Conservation (phyloP, 331 rosid genomes). For the Acacia concinna region DNA sequence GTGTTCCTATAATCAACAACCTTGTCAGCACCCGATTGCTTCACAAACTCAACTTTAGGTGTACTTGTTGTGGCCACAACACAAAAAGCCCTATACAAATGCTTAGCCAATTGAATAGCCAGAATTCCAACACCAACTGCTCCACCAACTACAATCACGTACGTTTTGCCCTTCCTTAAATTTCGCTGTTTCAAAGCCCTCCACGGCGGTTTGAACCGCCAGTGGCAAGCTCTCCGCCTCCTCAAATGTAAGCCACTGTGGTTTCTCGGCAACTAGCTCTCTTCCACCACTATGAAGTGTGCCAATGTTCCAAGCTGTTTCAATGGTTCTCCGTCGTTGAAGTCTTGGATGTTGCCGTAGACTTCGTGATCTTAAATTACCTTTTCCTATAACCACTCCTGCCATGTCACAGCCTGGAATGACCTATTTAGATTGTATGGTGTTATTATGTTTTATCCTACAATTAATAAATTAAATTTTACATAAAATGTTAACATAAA, state of each 20-base stretch:
- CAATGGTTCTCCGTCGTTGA: slow-evolving; percentile 24
- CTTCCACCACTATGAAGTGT: slow-evolving; percentile 46
- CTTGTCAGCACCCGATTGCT: slow-evolving; percentile 43
- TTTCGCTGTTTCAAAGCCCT: slow-evolving; percentile 38
- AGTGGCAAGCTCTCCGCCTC: slow-evolving; percentile 54
- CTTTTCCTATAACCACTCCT: slow-evolving; percentile 39
- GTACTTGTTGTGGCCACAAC: slow-evolving; percentile 44
- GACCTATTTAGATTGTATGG: slow-evolving; percentile 21
- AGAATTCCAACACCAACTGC: slow-evolving; percentile 51
- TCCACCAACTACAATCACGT: slow-evolving; percentile 49
- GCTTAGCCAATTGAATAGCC: slow-evolving; percentile 47
- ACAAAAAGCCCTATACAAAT: slow-evolving; percentile 43
- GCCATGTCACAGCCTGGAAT: slow-evolving; percentile 61
- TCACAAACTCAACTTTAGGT: slow-evolving; percentile 44
- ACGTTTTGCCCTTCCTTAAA: slow-evolving; percentile 39
- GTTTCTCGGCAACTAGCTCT: slow-evolving; percentile 39
- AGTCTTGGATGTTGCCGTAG: slow-evolving; percentile 53
- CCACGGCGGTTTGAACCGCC: slow-evolving; percentile 48
- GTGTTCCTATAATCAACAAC: slow-evolving; percentile 42
- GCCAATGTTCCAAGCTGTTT: slow-evolving; percentile 53
- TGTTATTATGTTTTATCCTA: neutral
- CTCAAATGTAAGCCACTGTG: slow-evolving; percentile 42
- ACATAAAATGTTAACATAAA: too few relatives aligned
- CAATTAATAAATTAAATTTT: too few relatives aligned
- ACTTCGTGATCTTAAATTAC: slow-evolving; percentile 42